Conservation (phyloP, 2,329 filamentous ascomycete genomes). For the Aspergillus niger region DNA sequence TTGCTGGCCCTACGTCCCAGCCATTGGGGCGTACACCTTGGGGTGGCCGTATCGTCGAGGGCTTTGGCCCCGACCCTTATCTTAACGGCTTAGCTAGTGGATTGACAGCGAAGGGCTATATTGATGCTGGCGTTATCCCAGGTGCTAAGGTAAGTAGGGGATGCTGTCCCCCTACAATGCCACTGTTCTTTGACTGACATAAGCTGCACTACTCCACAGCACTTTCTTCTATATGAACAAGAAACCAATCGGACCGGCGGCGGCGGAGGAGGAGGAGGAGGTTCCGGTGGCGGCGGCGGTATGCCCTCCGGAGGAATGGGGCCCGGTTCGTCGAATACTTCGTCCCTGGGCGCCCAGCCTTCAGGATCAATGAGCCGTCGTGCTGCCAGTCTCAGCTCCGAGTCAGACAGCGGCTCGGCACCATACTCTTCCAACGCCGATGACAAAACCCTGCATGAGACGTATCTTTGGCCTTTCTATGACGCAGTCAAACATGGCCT, state of each 20-base stretch:
- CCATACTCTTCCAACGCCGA: constrained; percentile 18
- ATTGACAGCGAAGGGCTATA: constrained; percentile 55
- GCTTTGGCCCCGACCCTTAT: constrained; percentile 48
- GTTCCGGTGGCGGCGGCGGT: constrained; percentile 3
- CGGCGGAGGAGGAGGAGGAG: neutral
- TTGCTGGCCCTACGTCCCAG: constrained; percentile 22
- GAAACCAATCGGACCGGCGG: constrained; percentile 10
- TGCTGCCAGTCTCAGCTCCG: neutral
- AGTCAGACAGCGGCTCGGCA: neutral
- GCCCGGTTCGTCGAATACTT: neutral
- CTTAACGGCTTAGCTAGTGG: constrained; percentile 46
- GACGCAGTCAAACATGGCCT: constrained; percentile 16
- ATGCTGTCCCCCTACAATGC: neutral
- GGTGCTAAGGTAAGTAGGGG: constrained; percentile 9
- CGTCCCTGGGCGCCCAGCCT: neutral
- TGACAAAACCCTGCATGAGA: constrained; percentile 17
- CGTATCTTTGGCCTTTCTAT: constrained; percentile 20
- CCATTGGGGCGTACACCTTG: constrained; percentile 23
- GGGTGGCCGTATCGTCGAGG: constrained; percentile 36
- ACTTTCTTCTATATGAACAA: constrained; percentile 13
- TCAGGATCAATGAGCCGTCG: neutral
- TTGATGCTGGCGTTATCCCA: constrained; percentile 51
- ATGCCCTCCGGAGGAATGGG: neutral
- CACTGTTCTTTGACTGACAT: neutral
- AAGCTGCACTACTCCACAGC: neutral